Percentiles rank a stretch among this genome's conserved stretches.
Conservation (phyloP, 768 basidiomycete genomes). For the Boletus sensibilis region DNA sequence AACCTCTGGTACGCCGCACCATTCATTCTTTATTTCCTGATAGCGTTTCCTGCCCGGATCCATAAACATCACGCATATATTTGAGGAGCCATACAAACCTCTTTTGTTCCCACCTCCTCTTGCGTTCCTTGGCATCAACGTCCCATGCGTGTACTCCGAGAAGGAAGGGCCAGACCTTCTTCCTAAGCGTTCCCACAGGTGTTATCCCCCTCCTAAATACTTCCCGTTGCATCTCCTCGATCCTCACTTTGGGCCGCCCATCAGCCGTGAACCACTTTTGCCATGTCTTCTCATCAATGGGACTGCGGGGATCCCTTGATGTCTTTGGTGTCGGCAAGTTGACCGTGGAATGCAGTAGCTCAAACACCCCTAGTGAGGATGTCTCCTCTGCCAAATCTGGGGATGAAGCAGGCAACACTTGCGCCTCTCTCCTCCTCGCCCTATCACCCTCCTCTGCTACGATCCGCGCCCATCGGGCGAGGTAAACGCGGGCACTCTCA, state of each 20-base stretch:
- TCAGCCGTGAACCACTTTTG: conserved; percentile 72
- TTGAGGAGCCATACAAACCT: conserved; percentile 39
- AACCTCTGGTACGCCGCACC: conserved; percentile 81
- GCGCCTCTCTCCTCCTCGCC: conserved; percentile 77
- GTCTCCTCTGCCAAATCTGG: conserved; percentile 55
- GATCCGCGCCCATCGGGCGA: conserved; percentile 94
- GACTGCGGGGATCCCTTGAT: conserved; percentile 76
- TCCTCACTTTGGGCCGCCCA: conserved; percentile 61
- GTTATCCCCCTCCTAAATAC: conserved; percentile 76
- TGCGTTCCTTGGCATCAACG: conserved; percentile 58
- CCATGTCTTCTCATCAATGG: conserved; percentile 75
- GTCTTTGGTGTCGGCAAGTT: conserved; percentile 81
- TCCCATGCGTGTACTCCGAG: conserved; percentile 86
- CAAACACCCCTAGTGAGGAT: conserved; percentile 83
- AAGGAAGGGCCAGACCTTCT: conserved; percentile 87
- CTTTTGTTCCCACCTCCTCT: conserved; percentile 59
- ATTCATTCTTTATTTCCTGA: conserved; percentile 67
- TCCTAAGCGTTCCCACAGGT: conserved; percentile 53
- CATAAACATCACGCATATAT: conserved; percentile 7
- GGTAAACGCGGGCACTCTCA: conserved; percentile 92
- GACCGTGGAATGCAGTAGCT: conserved; percentile 74
- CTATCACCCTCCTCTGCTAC: conserved; percentile 98
- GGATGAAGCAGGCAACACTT: conserved; percentile 55
- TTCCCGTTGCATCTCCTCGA: conserved; percentile 71
- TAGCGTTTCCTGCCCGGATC: conserved; percentile 58